Evolutionary conservation across 495 filamentous ascomycete genomes (phyloP), one percentile per base, ranked within the genome.

Genomic region (Cryomyces minteri): DNA sequence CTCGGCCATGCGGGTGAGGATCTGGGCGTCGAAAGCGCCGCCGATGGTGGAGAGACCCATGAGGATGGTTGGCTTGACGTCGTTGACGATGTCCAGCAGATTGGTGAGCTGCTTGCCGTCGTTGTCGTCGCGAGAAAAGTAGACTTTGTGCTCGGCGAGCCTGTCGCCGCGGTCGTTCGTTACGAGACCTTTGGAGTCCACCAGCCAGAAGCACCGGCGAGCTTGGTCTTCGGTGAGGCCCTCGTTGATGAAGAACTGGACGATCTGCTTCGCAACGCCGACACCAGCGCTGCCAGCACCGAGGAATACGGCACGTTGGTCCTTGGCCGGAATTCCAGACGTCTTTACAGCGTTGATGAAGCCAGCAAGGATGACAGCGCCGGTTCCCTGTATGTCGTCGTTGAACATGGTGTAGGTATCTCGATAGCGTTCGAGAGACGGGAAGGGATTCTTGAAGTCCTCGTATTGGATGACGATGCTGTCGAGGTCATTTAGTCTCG

Each of bases 401-500:
- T 98, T 98, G 74, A 98, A 98, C 68, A 82, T 88, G 59, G 86
- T 92, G 67, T 92, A 87, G 43, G 69, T 74, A 53, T 82, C 73
- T 40, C 80, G 79, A 61, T 95, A 96, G 39, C 86, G 74, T 60
- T 93, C 80, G 37, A 98, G 71, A 41, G 88, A 84, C 46, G 84
- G 82, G 75, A 98, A 98, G 10, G 90, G 90, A 52, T 88, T 94
- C 72, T 98, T 94, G 67, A 94, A 96, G 51, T 98, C 90, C 65
- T 98, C 90, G 52, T 94, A 98, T 62, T 98, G 90, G 49, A 98
- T 83, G 44, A 98, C 78, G 68, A 98, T 92, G 47, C 84, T 77
- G 57, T 6, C 49, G 7, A 45, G 41, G 28, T 32, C 38, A 18
- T 39, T 11, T 10, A 28, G 33, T 28, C 31, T 31, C 28, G 44